A percentile compares a stretch with the other conserved stretches of the same genome.
Evolutionary conservation across 176 grass and related monocot species (phyloP).

Genomic region (Puccinellia tenuiflora): DNA sequence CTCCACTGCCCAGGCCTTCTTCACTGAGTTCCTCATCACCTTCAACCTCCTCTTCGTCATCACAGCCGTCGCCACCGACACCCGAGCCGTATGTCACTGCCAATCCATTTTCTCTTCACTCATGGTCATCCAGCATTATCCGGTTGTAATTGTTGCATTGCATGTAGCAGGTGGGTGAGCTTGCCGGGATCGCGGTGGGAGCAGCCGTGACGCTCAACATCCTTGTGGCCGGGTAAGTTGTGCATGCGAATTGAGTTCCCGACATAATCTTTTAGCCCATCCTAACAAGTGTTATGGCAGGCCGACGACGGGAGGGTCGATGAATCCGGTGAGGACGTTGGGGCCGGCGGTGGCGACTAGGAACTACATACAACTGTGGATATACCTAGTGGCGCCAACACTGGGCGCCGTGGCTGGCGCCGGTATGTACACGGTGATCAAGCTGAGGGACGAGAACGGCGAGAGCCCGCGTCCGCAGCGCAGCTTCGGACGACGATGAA

Average conservation of each 20-base stretch:
- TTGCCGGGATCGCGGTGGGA: slow-evolving; percentile 83
- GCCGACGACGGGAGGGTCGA: slow-evolving; percentile 84
- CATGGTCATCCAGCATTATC: not conserved
- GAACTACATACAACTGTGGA: slow-evolving; percentile 91
- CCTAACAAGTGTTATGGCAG: not conserved
- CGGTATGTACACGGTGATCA: slow-evolving; percentile 66
- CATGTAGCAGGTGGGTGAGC: slow-evolving; percentile 76
- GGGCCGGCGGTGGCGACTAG: slow-evolving; percentile 84
- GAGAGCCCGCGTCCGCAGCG: slow-evolving; percentile 45
- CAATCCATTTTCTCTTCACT: not conserved
- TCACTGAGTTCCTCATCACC: slow-evolving; percentile 93
- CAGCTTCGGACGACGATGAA: slow-evolving; percentile 77
- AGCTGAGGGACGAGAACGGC: slow-evolving; percentile 67
- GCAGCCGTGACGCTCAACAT: slow-evolving; percentile 90
- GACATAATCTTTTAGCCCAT: accelerated
- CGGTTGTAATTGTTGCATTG: not conserved
- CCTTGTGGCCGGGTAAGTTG: slow-evolving; percentile 67
- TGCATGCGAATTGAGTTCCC: not conserved
- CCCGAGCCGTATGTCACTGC: slow-evolving; percentile 42
- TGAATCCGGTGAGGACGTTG: slow-evolving; percentile 95
- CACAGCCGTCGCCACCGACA: slow-evolving; percentile 93
- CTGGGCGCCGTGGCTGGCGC: slow-evolving; percentile 66
- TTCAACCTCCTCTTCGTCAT: slow-evolving; percentile 97
- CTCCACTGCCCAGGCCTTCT: slow-evolving; percentile 75
- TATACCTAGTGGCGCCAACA: slow-evolving; percentile 88